Percentiles rank a stretch among this genome's conserved stretches.
These are phyloP conservation scores for Periconia sp. DNA, from an alignment of 2,329 filamentous ascomycete species.

Conservation along the genomic window DNA sequence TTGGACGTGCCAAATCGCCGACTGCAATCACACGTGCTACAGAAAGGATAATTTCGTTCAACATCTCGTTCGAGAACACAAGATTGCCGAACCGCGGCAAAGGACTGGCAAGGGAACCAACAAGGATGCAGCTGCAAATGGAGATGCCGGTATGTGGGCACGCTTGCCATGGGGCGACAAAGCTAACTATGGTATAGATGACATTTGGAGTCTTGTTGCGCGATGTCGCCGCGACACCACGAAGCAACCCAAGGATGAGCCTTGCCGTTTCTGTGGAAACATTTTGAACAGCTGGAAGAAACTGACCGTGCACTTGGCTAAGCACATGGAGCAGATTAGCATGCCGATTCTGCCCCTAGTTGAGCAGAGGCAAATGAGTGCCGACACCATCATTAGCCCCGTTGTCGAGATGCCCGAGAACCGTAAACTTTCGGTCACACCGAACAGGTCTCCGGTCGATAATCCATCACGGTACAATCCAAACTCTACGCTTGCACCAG, in stretches of 20 bases:
- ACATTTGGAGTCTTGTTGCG: slow-evolving; percentile 79
- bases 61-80: slow-evolving; percentile 90
- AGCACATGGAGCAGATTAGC: slow-evolving; percentile 92
- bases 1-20: slow-evolving; percentile 84
- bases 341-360: slow-evolving; percentile 71
- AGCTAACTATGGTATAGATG: slow-evolving; percentile 52
- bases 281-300: slow-evolving; percentile 88
- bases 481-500: slow-evolving; percentile 36
- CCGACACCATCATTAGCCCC: slow-evolving; percentile 45
- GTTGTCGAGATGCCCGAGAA: slow-evolving; percentile 44
- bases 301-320: slow-evolving; percentile 88
- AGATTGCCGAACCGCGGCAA: slow-evolving; percentile 79
- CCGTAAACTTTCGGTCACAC: slow-evolving; percentile 37
- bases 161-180: neutral
- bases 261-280: slow-evolving; percentile 86
- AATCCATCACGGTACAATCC: slow-evolving; percentile 39
- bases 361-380: slow-evolving; percentile 46
- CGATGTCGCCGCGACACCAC: slow-evolving; percentile 74
- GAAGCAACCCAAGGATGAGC: slow-evolving; percentile 72
- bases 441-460: slow-evolving; percentile 35
- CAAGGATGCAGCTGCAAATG: slow-evolving; percentile 32
- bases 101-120: slow-evolving; percentile 65
- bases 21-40: slow-evolving; percentile 83
- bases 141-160: slow-evolving; percentile 32
- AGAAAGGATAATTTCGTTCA: slow-evolving; percentile 92